Evolutionary conservation across 108 stramenopile genomes (phyloP), one percentile per base, ranked within the genome.

Genomic region (Cyclostephanos tholiformis): DNA sequence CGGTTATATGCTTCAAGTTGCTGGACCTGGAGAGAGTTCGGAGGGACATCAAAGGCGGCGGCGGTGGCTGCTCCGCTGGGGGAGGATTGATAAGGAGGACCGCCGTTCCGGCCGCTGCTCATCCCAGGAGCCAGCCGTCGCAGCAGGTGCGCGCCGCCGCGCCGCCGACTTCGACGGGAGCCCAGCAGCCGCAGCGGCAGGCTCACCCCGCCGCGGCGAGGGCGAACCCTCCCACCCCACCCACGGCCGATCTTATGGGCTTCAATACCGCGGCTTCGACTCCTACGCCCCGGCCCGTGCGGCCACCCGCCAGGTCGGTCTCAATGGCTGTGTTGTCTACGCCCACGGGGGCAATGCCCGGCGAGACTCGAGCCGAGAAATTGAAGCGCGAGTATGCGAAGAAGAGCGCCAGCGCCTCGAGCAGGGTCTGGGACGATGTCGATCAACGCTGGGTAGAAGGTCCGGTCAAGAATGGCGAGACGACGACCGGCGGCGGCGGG

Each of bases 341-440:
- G 4, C 68, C 84, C 38, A 79, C 83, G 22, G 85, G 76, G n/a
- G 64, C 74, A 5, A 64, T 65, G 22, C 82, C 85, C 2, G 87
- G 88, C 60, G 90, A 92, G 72, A 85, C 89, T 2, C 82, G 91
- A 10, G 89, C 88, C 17, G 76, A 96, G 77, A 81, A 80, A 59
- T 77, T 96, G 11, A 87, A 96, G 67, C 88, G 90, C 22, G 88
- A 96, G 68, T 87, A 89, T 59, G 76, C 89, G 66, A 79, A 88
- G 56, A 67, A 86, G 48, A 79, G 84, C 38, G 78, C 76, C 46
- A 27, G 72, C 17, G 78, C 75, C 46, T 25, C 66, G 19, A 90
- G 92, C 69, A 85, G 89, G 27, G 92, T 89, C 17, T 97, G 96
- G 96, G 96, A 97, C 71, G 87, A 88, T n/a, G 78, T 97, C 10